phyloP scores from a whole-genome alignment of 805 yeast species.

The Lipomyces orientalis region DNA sequence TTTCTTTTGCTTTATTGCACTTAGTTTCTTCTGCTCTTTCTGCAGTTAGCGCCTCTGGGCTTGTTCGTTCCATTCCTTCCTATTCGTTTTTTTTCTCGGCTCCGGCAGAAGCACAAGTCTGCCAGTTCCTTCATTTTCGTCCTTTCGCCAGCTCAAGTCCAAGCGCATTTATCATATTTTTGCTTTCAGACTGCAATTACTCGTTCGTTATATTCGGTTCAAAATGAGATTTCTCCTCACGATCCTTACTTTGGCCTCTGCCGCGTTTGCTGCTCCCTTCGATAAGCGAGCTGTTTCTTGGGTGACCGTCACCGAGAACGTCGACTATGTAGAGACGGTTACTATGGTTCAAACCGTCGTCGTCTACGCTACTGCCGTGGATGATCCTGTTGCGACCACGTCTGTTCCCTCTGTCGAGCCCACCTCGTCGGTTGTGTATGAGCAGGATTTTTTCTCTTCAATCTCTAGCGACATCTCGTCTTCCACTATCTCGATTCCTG shows the following conservation, averaged over 20 bases:
- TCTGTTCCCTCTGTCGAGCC: conserved; percentile 11
- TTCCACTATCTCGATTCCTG: conserved; percentile 13
- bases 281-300: conserved; percentile 30
- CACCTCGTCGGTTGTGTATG: conserved; percentile 3
- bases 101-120: conserved; percentile 35
- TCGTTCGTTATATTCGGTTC: conserved; percentile 7
- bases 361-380: conserved; percentile 21
- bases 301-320: conserved; percentile 31
- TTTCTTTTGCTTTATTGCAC: no score
- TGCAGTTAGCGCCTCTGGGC: neutral
- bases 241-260: conserved; percentile 20
- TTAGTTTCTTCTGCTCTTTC: neutral
- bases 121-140: conserved; percentile 14
- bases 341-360: conserved; percentile 27
- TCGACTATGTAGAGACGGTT: conserved; percentile 25
- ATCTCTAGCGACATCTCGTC: neutral
- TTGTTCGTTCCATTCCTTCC: neutral
- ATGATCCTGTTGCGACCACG: conserved; percentile 11
- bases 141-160: neutral
- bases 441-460: conserved; percentile 1
- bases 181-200: conserved; percentile 5
- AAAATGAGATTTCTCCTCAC: conserved; percentile 13
- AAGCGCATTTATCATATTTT: neutral
- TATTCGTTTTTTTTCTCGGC: conserved; percentile 17
- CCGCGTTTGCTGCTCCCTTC: conserved; percentile 23